Percentiles rank a stretch among this genome's conserved stretches.
phyloP scores from a whole-genome alignment of 148 eudicot genomes.

The Salicornia ramosissima region DNA sequence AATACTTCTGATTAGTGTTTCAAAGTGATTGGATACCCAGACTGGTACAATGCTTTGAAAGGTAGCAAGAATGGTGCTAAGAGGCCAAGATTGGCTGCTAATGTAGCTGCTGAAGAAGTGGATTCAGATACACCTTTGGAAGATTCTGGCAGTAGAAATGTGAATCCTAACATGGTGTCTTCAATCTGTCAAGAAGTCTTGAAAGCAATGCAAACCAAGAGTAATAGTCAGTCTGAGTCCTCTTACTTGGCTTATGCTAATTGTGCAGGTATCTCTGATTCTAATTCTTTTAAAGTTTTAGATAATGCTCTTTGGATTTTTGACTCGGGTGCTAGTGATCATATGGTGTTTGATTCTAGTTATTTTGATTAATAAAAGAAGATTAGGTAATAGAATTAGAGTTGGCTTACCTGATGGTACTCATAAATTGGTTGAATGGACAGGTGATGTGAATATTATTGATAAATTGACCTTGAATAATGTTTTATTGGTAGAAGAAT shows the following conservation, averaged over 20 bases:
- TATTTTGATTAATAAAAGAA: not conserved
- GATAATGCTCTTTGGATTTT: not conserved
- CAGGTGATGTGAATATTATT: not conserved
- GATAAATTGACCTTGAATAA: not conserved
- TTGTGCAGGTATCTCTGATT: not conserved
- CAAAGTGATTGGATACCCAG: no score
- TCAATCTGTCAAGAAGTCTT: no score
- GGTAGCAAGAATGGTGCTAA: no score
- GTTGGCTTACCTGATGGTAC: slow-evolving; percentile 1
- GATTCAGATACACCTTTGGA: no score
- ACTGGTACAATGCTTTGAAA: no score
- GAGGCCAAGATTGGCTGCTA: no score
- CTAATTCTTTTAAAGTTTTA: not conserved
- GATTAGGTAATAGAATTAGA: not conserved
- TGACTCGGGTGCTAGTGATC: not conserved
- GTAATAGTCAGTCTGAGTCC: not conserved
- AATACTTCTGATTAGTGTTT: no score
- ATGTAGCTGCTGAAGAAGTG: no score
- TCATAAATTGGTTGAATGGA: not conserved
- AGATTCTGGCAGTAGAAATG: no score
- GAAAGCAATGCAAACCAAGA: no score
- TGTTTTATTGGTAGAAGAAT: not conserved
- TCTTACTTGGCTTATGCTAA: not conserved
- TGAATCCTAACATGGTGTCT: no score
- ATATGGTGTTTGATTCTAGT: not conserved